These are phyloP conservation scores for Camellia lanceoleosa DNA, from an alignment of 148 eudicot species.

Conservation along the genomic window DNA sequence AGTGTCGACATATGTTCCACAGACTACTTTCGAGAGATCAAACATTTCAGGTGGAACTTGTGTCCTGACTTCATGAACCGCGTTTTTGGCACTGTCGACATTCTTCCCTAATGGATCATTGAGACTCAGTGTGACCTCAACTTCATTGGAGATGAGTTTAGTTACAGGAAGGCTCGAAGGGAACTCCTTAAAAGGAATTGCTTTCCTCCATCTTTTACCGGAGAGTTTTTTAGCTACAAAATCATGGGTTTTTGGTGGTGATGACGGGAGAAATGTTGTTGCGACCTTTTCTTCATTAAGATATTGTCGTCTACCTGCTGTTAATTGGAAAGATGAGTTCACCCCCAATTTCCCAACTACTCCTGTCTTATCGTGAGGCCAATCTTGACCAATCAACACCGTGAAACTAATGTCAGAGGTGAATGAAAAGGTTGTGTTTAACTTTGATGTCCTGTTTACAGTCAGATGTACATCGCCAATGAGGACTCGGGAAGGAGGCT, in stretches of 20 bases:
- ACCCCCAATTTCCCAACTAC: slow-evolving; percentile 45
- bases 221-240: slow-evolving; percentile 50
- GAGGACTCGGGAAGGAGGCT: slow-evolving; percentile 68
- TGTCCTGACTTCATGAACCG: slow-evolving; percentile 59
- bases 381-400: slow-evolving; percentile 52
- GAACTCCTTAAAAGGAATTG: slow-evolving; percentile 62
- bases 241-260: slow-evolving; percentile 25
- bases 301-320: slow-evolving; percentile 76
- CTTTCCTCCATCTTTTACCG: slow-evolving; percentile 72
- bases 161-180: slow-evolving; percentile 90
- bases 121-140: slow-evolving; percentile 56
- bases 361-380: slow-evolving; percentile 88
- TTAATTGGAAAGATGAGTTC: slow-evolving; percentile 48
- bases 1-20: slow-evolving; percentile 87
- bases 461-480: slow-evolving; percentile 60
- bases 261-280: slow-evolving; percentile 21
- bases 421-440: slow-evolving; percentile 47
- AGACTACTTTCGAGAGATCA: slow-evolving; percentile 80
- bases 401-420: slow-evolving; percentile 54
- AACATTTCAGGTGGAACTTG: slow-evolving; percentile 90
- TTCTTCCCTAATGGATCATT: slow-evolving; percentile 44
- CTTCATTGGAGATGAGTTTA: slow-evolving; percentile 55
- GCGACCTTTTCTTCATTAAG: slow-evolving; percentile 45
- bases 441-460: slow-evolving; percentile 32
- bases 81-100: slow-evolving; percentile 43